phyloP scores from a whole-genome alignment of 139 green algal genomes.

The Spirogloea muscicola region DNA sequence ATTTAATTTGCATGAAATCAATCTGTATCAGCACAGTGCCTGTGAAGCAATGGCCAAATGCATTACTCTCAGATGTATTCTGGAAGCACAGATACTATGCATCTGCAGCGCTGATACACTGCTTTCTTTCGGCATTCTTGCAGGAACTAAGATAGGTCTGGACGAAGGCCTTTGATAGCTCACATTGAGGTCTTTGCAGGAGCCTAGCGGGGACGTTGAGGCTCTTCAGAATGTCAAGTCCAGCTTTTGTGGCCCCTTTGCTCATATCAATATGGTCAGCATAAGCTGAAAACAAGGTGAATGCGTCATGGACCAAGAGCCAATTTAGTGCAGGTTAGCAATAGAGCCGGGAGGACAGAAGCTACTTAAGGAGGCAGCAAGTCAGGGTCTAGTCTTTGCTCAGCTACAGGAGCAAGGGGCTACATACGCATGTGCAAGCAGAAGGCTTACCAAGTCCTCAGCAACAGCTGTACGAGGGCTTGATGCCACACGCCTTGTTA shows the following conservation, averaged over 20 bases:
- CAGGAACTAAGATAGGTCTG: neutral
- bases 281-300: slow-evolving; percentile 61
- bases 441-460: slow-evolving; percentile 24
- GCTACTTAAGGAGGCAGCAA: neutral
- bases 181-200: too few species aligned
- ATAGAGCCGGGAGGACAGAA: neutral
- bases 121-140: neutral
- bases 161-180: slow-evolving; percentile 7
- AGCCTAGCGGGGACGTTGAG: too few species aligned
- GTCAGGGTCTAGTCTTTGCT: too few species aligned
- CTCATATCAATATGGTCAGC: slow-evolving; percentile 52
- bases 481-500: too few species aligned
- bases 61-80: too few species aligned
- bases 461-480: slow-evolving; percentile 24
- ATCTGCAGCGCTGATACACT: neutral
- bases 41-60: too few species aligned
- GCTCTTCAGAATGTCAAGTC: too few species aligned
- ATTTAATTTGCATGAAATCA: neutral
- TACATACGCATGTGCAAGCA: neutral
- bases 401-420: too few species aligned
- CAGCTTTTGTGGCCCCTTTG: too few species aligned
- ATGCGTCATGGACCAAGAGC: slow-evolving; percentile 52
- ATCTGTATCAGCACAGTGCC: neutral
- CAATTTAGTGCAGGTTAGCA: neutral
- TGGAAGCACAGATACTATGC: too few species aligned